A percentile compares a stretch with the other conserved stretches of the same genome.
These are phyloP conservation scores for Spatholobus suberectus DNA, from an alignment of 306 rosid genomes.

Conservation along the genomic window DNA sequence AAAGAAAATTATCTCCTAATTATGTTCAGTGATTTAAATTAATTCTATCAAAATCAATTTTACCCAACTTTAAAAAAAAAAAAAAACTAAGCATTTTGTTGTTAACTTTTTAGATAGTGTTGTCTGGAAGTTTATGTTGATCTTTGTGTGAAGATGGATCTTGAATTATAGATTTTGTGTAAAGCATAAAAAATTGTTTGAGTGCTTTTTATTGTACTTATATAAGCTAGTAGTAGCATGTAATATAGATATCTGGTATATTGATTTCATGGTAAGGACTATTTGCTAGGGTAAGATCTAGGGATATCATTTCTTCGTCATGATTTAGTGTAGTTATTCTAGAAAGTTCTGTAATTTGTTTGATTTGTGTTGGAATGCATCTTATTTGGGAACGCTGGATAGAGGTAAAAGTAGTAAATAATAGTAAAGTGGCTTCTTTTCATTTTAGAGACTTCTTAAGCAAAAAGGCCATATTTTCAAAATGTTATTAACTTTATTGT, in stretches of 20 bases:
- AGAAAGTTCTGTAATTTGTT: not conserved
- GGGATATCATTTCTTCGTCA: conserved; percentile 18
- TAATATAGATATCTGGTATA: not conserved
- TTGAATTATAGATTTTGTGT: not conserved
- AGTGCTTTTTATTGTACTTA: conserved; percentile 3
- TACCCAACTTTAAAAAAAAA: not conserved
- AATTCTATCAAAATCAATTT: not conserved
- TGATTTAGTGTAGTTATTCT: not conserved
- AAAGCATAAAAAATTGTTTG: not conserved
- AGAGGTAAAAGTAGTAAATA: not conserved
- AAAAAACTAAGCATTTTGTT: not conserved
- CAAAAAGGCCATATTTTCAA: not conserved
- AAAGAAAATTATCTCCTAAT: not conserved
- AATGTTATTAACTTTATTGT: too few relatives aligned
- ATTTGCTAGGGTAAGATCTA: conserved; percentile 22
- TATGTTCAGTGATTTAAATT: not conserved
- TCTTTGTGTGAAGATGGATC: conserved; percentile 21
- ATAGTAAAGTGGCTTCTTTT: not conserved
- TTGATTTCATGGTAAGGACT: not conserved
- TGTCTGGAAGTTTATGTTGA: not conserved
- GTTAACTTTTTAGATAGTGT: not conserved
- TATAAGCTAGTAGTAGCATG: conserved; percentile 10
- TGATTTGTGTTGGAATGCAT: not conserved
- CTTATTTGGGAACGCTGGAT: conserved; percentile 8
- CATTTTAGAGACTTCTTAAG: not conserved